Evolutionary conservation across 2,329 filamentous ascomycete genomes (phyloP).

Genomic region (Hirsutella minnesotensis): DNA sequence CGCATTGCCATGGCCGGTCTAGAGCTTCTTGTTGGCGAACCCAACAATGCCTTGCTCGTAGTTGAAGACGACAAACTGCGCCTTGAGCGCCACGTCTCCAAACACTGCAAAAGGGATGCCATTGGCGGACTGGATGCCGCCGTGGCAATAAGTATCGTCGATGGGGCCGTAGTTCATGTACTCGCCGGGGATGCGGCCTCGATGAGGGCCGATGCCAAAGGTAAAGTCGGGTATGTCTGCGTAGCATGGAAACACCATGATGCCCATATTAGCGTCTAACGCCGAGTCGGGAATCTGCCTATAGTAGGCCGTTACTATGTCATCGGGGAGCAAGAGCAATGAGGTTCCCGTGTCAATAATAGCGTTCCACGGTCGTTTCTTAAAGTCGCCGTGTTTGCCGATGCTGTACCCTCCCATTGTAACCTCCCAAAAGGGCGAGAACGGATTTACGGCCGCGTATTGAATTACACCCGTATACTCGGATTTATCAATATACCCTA

Average conservation of each 20-base stretch:
- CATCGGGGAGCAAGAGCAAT: slow-evolving; percentile 45
- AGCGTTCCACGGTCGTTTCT: slow-evolving; percentile 26
- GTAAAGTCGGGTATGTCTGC: slow-evolving; percentile 32
- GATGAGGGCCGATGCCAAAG: slow-evolving; percentile 21
- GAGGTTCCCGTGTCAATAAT: slow-evolving; percentile 65
- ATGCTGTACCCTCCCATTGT: slow-evolving; percentile 42
- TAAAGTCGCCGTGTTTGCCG: slow-evolving; percentile 19
- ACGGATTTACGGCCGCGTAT: slow-evolving; percentile 39
- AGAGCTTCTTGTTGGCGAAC: slow-evolving; percentile 25
- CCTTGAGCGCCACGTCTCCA: slow-evolving; percentile 29
- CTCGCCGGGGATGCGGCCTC: slow-evolving; percentile 21
- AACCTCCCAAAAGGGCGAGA: slow-evolving; percentile 52
- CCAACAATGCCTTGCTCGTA: slow-evolving; percentile 18
- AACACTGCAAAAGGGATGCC: slow-evolving; percentile 26
- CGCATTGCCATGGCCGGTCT: too few species aligned
- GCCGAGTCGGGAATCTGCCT: slow-evolving; percentile 37
- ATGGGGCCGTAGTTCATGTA: slow-evolving; percentile 25
- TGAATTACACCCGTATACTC: slow-evolving; percentile 45
- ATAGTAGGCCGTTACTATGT: slow-evolving; percentile 49
- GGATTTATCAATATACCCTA: slow-evolving; percentile 38
- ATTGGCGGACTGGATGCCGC: slow-evolving; percentile 24
- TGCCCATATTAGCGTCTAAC: slow-evolving; percentile 32
- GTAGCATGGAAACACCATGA: slow-evolving; percentile 47
- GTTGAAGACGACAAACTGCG: slow-evolving; percentile 31
- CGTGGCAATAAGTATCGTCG: slow-evolving; percentile 18